These are phyloP conservation scores for Potentilla sterilis DNA, from an alignment of 306 rosid species.

Conservation along the genomic window DNA sequence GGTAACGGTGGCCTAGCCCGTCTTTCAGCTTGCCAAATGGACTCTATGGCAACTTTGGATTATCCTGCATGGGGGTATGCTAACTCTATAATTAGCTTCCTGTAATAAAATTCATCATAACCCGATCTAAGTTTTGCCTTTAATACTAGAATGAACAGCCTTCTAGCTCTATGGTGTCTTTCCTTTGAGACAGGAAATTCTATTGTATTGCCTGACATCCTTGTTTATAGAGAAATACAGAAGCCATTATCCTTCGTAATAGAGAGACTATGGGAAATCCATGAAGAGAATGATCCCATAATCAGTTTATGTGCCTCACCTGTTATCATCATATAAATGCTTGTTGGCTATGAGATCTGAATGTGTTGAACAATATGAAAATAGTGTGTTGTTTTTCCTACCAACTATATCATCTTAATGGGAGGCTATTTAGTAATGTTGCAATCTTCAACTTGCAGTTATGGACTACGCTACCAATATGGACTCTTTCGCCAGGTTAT, in stretches of 20 bases:
- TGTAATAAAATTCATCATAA: background rate
- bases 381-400: background rate
- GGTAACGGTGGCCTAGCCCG: slow-evolving; percentile 85
- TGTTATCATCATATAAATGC: background rate
- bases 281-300: background rate
- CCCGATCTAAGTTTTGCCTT: too few species aligned
- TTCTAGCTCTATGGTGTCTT: background rate
- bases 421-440: background rate
- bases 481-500: slow-evolving; percentile 72
- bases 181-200: slow-evolving; percentile 10
- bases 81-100: background rate
- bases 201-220: background rate
- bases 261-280: background rate
- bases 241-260: background rate
- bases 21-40: slow-evolving; percentile 78
- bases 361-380: background rate
- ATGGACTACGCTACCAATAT: slow-evolving; percentile 67
- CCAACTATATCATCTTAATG: background rate
- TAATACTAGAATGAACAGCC: too few species aligned
- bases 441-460: slow-evolving; percentile 38
- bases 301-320: background rate
- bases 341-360: background rate
- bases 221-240: background rate
- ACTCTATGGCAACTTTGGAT: slow-evolving; percentile 77
- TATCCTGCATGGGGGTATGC: slow-evolving; percentile 83